Conservation (phyloP, 352 stramenopile genomes). For the Saprolegnia diclina region DNA sequence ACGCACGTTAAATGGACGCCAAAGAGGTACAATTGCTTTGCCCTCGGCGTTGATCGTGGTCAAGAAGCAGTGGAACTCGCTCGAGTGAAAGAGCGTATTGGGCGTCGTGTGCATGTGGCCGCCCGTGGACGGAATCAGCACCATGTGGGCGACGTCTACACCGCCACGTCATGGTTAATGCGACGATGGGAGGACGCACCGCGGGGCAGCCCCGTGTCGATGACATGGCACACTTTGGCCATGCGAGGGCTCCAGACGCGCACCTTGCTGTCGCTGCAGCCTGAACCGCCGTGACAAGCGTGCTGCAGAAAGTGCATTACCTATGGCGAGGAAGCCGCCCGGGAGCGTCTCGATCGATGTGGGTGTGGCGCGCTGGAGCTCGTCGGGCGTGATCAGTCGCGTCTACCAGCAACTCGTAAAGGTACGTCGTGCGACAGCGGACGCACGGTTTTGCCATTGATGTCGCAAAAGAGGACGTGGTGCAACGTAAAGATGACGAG, state of each 20-base stretch:
- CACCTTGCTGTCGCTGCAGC: conserved; percentile 69
- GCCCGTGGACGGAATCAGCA: conserved; percentile 42
- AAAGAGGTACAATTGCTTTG: conserved; percentile 34
- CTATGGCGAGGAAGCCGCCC: conserved; percentile 57
- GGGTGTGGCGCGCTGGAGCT: conserved; percentile 53
- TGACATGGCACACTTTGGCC: conserved; percentile 50
- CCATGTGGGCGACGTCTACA: conserved; percentile 60
- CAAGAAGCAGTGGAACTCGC: conserved; percentile 33
- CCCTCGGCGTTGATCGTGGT: conserved; percentile 53
- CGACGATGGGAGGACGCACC: conserved; percentile 28
- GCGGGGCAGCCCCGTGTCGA: conserved; percentile 53
- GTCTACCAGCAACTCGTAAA: conserved; percentile 2
- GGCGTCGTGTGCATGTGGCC: conserved; percentile 27
- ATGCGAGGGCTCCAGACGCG: conserved; percentile 58
- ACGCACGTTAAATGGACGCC: neutral
- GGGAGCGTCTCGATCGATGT: conserved; percentile 58
- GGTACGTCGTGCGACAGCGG: neutral
- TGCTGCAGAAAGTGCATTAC: neutral
- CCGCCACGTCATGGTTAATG: neutral
- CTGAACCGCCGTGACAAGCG: neutral
- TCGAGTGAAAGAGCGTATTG: conserved; percentile 4
- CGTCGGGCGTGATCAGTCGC: conserved; percentile 35
- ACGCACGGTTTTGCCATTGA: conserved; percentile 55
- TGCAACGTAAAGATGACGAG: conserved; percentile 52
- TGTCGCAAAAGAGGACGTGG: conserved; percentile 62